A percentile compares a stretch with the other conserved stretches of the same genome.
These are phyloP conservation scores for Elongisporangium anandrum DNA, from an alignment of 352 stramenopile species.

Conservation along the genomic window DNA sequence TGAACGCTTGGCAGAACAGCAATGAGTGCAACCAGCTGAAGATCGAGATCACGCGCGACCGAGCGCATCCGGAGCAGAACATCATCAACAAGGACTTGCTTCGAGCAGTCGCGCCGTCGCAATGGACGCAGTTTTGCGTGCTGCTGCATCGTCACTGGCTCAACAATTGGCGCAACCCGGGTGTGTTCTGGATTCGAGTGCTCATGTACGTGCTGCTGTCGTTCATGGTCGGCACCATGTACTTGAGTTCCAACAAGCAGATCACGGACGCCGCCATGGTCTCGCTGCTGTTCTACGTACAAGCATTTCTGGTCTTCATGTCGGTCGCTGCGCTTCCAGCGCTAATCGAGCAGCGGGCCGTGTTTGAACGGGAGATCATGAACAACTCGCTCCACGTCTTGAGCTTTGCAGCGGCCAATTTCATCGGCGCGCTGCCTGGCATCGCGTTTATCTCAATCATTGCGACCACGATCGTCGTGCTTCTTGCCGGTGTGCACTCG, in stretches of 20 bases:
- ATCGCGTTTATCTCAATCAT: constrained; percentile 58
- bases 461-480: constrained; percentile 46
- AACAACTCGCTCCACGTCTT: constrained; percentile 73
- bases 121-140: constrained; percentile 46
- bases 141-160: constrained; percentile 45
- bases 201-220: constrained; percentile 78
- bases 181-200: constrained; percentile 75
- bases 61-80: constrained; percentile 6
- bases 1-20: constrained; percentile 23
- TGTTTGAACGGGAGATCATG: constrained; percentile 78
- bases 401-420: constrained; percentile 74
- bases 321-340: constrained; percentile 84
- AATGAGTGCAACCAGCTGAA: constrained; percentile 20
- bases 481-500: constrained; percentile 43
- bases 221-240: constrained; percentile 75
- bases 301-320: constrained; percentile 91
- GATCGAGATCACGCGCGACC: constrained; percentile 28
- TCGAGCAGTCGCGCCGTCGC: constrained; percentile 26
- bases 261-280: constrained; percentile 33
- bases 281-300: constrained; percentile 84
- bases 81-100: constrained; percentile 35
- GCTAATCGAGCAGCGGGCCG: constrained; percentile 77
- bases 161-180: constrained; percentile 67
- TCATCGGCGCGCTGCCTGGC: constrained; percentile 62
- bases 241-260: constrained; percentile 36